These are phyloP conservation scores for Aspergillus saccharolyticus DNA, from an alignment of 495 filamentous ascomycete species.

Conservation along the genomic window DNA sequence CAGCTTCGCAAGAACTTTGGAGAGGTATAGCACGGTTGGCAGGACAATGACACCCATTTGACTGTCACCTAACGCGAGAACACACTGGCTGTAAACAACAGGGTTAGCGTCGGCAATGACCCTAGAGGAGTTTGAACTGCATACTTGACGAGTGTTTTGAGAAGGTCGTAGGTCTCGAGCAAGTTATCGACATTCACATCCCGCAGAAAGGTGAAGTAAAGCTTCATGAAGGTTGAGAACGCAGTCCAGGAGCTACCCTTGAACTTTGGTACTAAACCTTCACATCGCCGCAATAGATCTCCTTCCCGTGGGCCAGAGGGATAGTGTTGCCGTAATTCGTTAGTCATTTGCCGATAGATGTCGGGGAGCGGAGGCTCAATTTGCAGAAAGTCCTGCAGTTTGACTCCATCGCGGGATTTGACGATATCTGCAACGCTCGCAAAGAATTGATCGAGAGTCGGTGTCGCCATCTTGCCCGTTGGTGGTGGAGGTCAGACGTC, in stretches of 20 bases:
- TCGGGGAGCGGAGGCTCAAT: constrained; percentile 61
- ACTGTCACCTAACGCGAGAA: constrained; percentile 72
- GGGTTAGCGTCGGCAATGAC: constrained; percentile 1
- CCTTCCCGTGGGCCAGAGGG: constrained; percentile 41
- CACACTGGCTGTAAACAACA: constrained; percentile 51
- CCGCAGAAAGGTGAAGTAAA: constrained; percentile 73
- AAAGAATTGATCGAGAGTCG: constrained; percentile 54
- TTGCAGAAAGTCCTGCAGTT: constrained; percentile 54
- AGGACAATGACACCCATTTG: constrained; percentile 74
- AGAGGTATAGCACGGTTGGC: constrained; percentile 70
- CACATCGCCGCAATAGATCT: constrained; percentile 55
- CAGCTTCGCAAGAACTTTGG: constrained; percentile 67
- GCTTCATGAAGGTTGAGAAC: constrained; percentile 70
- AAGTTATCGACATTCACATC: constrained; percentile 72
- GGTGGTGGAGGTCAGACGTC: too few relatives aligned
- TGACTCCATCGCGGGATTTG: constrained; percentile 46
- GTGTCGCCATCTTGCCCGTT: constrained; percentile 30
- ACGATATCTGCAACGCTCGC: constrained; percentile 49
- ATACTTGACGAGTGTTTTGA: constrained; percentile 68
- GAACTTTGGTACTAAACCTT: constrained; percentile 50
- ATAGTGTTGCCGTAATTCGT: constrained; percentile 57
- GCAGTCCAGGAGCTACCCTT: constrained; percentile 65
- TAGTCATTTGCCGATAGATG: constrained; percentile 61
- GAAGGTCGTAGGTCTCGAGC: constrained; percentile 65
- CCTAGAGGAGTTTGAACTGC: constrained; percentile 18